A percentile compares a stretch with the other conserved stretches of the same genome.
Conservation (phyloP, 495 filamentous ascomycete genomes). For the Astrothelium macrocarpum region DNA sequence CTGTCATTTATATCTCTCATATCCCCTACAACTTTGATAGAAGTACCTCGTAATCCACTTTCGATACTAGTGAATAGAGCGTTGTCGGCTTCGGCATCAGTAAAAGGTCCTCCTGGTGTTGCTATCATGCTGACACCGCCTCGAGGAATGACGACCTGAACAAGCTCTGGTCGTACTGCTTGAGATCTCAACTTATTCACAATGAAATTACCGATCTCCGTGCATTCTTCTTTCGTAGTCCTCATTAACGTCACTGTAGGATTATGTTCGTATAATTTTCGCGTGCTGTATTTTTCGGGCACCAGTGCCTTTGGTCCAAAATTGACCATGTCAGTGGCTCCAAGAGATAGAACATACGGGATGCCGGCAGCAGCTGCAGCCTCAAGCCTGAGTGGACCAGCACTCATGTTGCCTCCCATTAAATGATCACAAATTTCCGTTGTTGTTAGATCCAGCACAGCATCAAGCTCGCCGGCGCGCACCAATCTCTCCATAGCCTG, state of each 20-base stretch:
- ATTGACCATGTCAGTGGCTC: constrained; percentile 61
- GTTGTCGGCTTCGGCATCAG: constrained; percentile 38
- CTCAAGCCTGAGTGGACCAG: constrained; percentile 43
- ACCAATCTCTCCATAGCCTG: constrained; percentile 58
- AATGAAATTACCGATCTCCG: constrained; percentile 43
- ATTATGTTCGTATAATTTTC: constrained; percentile 55
- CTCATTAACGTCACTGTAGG: constrained; percentile 55
- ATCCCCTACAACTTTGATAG: constrained; percentile 32
- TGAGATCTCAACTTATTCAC: constrained; percentile 40
- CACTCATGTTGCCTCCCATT: constrained; percentile 51
- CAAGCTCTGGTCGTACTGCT: constrained; percentile 27
- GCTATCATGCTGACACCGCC: constrained; percentile 43
- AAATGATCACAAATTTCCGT: constrained; percentile 56
- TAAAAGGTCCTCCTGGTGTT: constrained; percentile 32
- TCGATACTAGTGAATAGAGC: constrained; percentile 26
- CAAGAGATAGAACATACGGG: constrained; percentile 53
- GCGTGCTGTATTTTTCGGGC: constrained; percentile 37
- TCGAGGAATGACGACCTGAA: constrained; percentile 48
- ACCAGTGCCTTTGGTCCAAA: constrained; percentile 50
- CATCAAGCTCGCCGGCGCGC: constrained; percentile 44
- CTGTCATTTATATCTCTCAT: constrained; percentile 39
- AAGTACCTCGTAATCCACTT: constrained; percentile 28
- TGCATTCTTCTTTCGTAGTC: constrained; percentile 45
- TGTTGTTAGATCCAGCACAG: constrained; percentile 58
- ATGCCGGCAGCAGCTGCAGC: constrained; percentile 45